A percentile compares a stretch with the other conserved stretches of the same genome.
phyloP scores from a whole-genome alignment of 345 rosid species.

The Euphorbia lathyris region DNA sequence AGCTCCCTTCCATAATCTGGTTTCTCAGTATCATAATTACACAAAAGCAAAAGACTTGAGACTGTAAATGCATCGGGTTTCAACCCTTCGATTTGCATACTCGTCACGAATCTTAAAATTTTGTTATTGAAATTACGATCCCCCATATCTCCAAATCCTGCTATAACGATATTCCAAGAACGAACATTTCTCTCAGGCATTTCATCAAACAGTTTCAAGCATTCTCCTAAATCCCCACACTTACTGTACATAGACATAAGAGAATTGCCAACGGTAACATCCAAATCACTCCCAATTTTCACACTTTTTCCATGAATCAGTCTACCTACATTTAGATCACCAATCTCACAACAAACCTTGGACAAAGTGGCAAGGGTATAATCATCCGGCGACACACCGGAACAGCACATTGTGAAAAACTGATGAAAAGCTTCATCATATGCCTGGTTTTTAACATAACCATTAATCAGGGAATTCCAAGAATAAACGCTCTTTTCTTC shows the following conservation, averaged over 20 bases:
- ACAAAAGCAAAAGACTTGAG: constrained; percentile 49
- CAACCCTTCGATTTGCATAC: constrained; percentile 32
- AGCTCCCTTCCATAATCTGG: constrained; percentile 51
- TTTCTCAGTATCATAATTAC: constrained; percentile 21
- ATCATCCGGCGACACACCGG: constrained; percentile 42
- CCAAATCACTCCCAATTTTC: constrained; percentile 37
- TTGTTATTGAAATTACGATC: not conserved
- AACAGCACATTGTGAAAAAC: constrained; percentile 38
- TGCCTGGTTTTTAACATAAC: constrained; percentile 40
- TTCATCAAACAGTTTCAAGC: constrained; percentile 22
- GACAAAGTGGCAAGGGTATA: constrained; percentile 45
- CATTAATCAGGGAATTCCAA: constrained; percentile 59
- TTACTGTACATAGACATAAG: constrained; percentile 56
- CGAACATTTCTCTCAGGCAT: constrained; percentile 14
- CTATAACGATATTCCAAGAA: constrained; percentile 13
- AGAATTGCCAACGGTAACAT: constrained; percentile 51
- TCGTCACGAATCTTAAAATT: not conserved
- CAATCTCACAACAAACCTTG: constrained; percentile 40
- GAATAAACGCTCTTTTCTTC: constrained; percentile 29
- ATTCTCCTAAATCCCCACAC: constrained; percentile 32
- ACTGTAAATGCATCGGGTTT: constrained; percentile 55
- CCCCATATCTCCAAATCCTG: constrained; percentile 7
- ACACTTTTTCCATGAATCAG: constrained; percentile 43
- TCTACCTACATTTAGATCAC: constrained; percentile 41
- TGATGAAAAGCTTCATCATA: constrained; percentile 35